Evolutionary conservation across 352 stramenopile genomes (phyloP), one percentile per base, ranked within the genome.

Genomic region (Phytophthora pistaciae): DNA sequence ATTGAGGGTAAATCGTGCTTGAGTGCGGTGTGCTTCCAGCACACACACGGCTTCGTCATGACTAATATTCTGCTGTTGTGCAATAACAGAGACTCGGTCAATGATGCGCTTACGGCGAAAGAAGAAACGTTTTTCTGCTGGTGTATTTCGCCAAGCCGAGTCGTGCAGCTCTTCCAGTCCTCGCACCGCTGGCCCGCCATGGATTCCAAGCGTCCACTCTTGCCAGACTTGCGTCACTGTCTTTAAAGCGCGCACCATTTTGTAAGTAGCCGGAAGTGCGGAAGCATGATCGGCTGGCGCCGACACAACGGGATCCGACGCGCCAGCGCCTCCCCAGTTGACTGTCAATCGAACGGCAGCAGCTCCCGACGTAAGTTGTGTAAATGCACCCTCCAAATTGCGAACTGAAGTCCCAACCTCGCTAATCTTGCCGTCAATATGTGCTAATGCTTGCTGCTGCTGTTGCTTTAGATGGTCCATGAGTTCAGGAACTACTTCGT

Each of bases 401-500:
- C 7, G 6, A 29, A 60, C 13, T 42, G 31, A 23, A 20, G 52
- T 27, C 25, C 50, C 54, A 53, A 68, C 21, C n/a, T 62, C 62
- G 25, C 16, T 49, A 27, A 52, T 33, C 48, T 52, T 65, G 16
- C 36, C 11, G 18, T 65, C 46, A 3, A 65, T 62, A n/a, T 52
- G 53, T 3, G 62, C 53, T 31, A 62, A 18, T 16, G 38, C 40
- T 21, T 55, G 44, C 44, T 57, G 10, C 9, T 68, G 36, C 9
- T 68, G 38, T 50, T 68, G 29, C 7, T 68, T 36, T 21, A 68
- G 18, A 11, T 68, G 52, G 20, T 57, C 52, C 52, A 68, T 57
- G 18, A 62, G 48, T 11, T 68, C 62, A 9, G 62, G 53, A 49
- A 68, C 53, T 36, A 65, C 31, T 18, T 65, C 29, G 18, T 33